Percentiles rank a stretch among this genome's conserved stretches.
These are phyloP conservation scores for Leucocoprinus leucothites DNA, from an alignment of 768 basidiomycete species.

Conservation along the genomic window DNA sequence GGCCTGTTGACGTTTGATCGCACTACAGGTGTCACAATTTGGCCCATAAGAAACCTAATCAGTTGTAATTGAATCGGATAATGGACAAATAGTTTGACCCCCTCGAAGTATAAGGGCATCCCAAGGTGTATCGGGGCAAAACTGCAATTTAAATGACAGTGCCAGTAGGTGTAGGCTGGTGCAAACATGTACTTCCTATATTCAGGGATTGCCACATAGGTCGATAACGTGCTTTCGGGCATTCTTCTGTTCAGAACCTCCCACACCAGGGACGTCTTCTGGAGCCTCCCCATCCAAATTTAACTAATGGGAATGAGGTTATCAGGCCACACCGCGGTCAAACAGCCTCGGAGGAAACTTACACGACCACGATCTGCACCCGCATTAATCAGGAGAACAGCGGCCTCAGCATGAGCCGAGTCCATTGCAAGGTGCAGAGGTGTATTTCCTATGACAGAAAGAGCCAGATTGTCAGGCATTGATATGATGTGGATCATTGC, in stretches of 20 bases:
- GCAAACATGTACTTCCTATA: neutral
- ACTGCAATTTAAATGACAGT: neutral
- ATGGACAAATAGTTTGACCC: neutral
- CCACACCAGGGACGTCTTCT: slow-evolving; percentile 87
- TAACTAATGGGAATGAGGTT: slow-evolving; percentile 41
- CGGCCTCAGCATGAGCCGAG: slow-evolving; percentile 88
- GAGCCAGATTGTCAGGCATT: slow-evolving; percentile 16
- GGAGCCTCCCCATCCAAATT: slow-evolving; percentile 86
- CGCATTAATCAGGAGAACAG: slow-evolving; percentile 88
- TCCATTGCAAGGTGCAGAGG: slow-evolving; percentile 98
- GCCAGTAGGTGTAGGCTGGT: slow-evolving; percentile 3
- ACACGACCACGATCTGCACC: slow-evolving; percentile 92
- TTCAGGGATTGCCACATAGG: slow-evolving; percentile 58
- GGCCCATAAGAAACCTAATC: slow-evolving; percentile 6
- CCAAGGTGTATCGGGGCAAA: neutral
- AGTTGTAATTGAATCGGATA: neutral
- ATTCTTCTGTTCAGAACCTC: slow-evolving; percentile 82
- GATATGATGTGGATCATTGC: slow-evolving; percentile 18
- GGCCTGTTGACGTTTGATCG: neutral
- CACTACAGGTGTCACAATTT: neutral
- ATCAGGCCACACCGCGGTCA: slow-evolving; percentile 6
- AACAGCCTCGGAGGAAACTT: slow-evolving; percentile 29
- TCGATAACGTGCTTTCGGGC: slow-evolving; percentile 76
- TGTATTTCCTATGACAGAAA: slow-evolving; percentile 69
- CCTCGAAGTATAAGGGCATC: neutral